A percentile compares a stretch with the other conserved stretches of the same genome.
Conservation (phyloP, 2,329 filamentous ascomycete species). For the Cytospora piceicola region DNA sequence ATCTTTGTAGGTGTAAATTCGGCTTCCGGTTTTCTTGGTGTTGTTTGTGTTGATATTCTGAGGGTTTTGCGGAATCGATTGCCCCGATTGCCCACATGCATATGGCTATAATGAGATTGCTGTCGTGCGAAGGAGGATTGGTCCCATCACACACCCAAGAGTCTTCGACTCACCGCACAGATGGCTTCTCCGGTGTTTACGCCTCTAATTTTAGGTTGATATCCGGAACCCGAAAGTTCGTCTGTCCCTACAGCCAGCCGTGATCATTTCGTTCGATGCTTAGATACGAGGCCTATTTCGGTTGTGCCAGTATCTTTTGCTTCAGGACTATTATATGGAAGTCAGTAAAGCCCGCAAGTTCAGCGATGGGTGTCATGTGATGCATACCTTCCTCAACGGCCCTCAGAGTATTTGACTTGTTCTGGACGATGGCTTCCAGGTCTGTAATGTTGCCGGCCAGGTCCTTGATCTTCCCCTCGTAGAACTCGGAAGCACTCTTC, state of each 20-base stretch:
- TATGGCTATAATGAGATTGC: neutral
- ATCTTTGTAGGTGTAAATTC: neutral
- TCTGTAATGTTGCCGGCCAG: conserved; percentile 58
- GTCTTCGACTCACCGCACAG: neutral
- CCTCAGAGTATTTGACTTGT: conserved; percentile 82
- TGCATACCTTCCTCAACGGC: conserved; percentile 84
- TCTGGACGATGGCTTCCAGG: conserved; percentile 60
- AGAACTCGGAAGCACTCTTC: conserved; percentile 59
- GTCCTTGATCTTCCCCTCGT: conserved; percentile 59
- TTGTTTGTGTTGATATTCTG: neutral
- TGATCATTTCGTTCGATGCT: neutral
- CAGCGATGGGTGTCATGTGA: neutral
- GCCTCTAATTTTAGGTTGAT: neutral
- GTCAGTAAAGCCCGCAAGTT: conserved; percentile 9
- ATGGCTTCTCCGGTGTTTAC: neutral
- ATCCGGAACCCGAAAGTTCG: neutral
- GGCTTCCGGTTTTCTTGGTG: neutral
- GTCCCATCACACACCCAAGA: neutral
- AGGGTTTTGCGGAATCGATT: neutral
- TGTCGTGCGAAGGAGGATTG: neutral
- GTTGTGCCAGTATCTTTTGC: conserved; percentile 43
- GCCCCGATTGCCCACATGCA: neutral
- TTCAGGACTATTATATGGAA: conserved; percentile 41
- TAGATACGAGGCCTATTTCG: conserved; percentile 28
- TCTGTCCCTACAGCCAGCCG: neutral